Evolutionary conservation across 2,329 filamentous ascomycete genomes (phyloP).

Genomic region (Hypoxylon sp.): DNA sequence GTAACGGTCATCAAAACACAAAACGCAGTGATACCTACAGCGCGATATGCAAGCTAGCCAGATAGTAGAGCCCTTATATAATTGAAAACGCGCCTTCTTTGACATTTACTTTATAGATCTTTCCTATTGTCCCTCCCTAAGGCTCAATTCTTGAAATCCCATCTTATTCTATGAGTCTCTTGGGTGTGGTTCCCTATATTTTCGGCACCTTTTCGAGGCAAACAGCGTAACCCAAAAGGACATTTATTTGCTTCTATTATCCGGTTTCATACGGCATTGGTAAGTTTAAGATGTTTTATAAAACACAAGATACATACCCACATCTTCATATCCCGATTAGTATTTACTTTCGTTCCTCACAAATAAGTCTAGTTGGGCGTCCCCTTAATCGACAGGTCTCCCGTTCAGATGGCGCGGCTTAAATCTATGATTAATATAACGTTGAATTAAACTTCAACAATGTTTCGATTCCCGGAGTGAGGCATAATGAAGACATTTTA

Average conservation of each 20-base stretch:
- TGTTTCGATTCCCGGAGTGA: neutral
- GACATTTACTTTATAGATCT: neutral
- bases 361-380: too few relatives aligned
- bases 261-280: too few relatives aligned
- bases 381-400: too few relatives aligned
- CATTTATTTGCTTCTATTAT: too few relatives aligned
- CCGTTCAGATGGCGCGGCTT: neutral
- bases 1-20: constrained; percentile 39
- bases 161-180: neutral
- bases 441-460: neutral
- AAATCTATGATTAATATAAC: neutral
- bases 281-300: too few relatives aligned
- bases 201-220: too few relatives aligned
- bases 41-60: constrained; percentile 28
- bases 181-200: neutral
- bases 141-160: neutral
- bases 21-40: constrained; percentile 38
- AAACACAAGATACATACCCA: too few relatives aligned
- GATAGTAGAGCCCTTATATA: constrained; percentile 34
- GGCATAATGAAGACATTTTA: neutral
- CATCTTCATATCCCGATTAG: too few relatives aligned
- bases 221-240: too few relatives aligned
- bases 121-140: neutral
- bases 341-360: too few relatives aligned
- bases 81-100: constrained; percentile 29